These are phyloP conservation scores for Alternaria novae-zelandiae DNA, from an alignment of 2,329 filamentous ascomycete species.

Conservation along the genomic window DNA sequence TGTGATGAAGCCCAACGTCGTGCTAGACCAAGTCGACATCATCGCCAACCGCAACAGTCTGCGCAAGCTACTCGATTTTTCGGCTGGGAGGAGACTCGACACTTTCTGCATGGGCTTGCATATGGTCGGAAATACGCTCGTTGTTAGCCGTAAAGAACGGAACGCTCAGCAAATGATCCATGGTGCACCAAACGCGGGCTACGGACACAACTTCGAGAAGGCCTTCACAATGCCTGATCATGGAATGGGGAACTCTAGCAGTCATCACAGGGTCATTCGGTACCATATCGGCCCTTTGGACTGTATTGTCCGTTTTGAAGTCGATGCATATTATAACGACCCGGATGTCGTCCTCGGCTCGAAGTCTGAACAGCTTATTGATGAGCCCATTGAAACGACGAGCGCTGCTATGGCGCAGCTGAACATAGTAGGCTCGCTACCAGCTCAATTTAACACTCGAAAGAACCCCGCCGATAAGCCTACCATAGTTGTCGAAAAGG, in stretches of 20 bases:
- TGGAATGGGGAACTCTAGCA: conserved; percentile 20
- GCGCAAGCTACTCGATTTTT: conserved; percentile 24
- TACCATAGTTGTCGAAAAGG: conserved; percentile 6
- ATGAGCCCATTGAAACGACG: conserved; percentile 5
- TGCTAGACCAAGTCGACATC: conserved; percentile 22
- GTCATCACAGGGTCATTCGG: conserved; percentile 27
- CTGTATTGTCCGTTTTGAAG: conserved; percentile 26
- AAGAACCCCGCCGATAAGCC: neutral
- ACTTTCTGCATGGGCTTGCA: conserved; percentile 43
- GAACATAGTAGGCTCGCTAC: neutral
- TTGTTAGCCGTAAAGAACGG: conserved; percentile 40
- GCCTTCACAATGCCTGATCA: conserved; percentile 27
- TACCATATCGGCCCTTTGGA: conserved; percentile 24
- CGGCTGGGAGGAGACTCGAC: conserved; percentile 24
- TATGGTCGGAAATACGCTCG: conserved; percentile 41
- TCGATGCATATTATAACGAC: conserved; percentile 26
- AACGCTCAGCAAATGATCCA: conserved; percentile 20
- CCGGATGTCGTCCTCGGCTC: neutral
- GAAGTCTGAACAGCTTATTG: conserved; percentile 1
- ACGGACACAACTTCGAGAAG: conserved; percentile 42
- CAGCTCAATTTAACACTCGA: neutral
- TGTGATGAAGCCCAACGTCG: conserved; percentile 15
- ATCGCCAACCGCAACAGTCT: conserved; percentile 27
- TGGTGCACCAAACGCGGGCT: conserved; percentile 25
- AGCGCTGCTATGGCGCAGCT: conserved; percentile 6